Evolutionary conservation across 2,329 filamentous ascomycete species (phyloP), one percentile per base, ranked within the genome.

Genomic region (Chlorencoelia australis): DNA sequence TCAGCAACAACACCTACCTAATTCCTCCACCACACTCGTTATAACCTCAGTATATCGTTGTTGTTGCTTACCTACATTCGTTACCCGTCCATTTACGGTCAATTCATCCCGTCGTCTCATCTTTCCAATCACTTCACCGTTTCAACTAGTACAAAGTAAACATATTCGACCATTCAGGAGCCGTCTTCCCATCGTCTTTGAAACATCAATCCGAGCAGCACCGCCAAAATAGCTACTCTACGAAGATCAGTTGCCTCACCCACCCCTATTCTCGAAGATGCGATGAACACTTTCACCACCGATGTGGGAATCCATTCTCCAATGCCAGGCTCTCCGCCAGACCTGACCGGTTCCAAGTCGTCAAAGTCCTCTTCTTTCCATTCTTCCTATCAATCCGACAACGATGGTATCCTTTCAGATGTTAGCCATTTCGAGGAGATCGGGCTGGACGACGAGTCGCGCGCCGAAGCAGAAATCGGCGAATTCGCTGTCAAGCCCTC

Each of bases 341-440:
- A 85, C 52, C 76, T 94, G 63, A 85, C 82, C 32, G 72, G 70
- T 48, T 93, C 85, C 42, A 93, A 89, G 60, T 91, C 85, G 44
- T 94, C 85, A 47, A 93, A 91, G 61, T 87, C 86, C 18, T 93
- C 85, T 4, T 94, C 86, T 33, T 82, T 89, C 53, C 81, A 80
- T 50, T 94, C 87, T 24, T 79, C 82, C 39, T 78, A 74, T 43
- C 81, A 79, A 35, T 65, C 75, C 52, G 81, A 86, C 52, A 82
- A 84, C 49, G 76, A 79, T 53, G 74, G 70, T 48, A 70, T 77
- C 33, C 65, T 83, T 30, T 70, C 76, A 35, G 84, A 94, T 54
- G 73, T 81, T 40, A 78, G 76, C 45, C 79, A 95, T 58, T 95
- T 95, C 52, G 89, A 96, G 58, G 89, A 95, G 47, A 94, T 95